These are phyloP conservation scores for Claviceps paspali DNA, from an alignment of 2,329 filamentous ascomycete genomes.

Conservation along the genomic window DNA sequence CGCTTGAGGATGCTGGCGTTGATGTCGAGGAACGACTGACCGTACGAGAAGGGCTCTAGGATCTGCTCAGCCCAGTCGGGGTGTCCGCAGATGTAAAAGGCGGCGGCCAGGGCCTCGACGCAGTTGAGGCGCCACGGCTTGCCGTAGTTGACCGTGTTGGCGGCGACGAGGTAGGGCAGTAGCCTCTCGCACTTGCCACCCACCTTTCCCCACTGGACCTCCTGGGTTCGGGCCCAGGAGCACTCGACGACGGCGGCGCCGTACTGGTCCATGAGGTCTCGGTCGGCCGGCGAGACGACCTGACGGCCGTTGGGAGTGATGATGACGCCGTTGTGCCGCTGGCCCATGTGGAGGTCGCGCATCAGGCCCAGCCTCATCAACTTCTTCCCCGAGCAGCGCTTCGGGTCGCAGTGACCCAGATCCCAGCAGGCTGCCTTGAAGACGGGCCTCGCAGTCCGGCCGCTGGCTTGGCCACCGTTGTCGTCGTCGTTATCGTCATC, in stretches of 20 bases:
- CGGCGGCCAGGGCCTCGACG: slow-evolving; percentile 83
- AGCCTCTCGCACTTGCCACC: slow-evolving; percentile 86
- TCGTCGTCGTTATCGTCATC: slow-evolving; percentile 23
- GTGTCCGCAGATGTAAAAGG: slow-evolving; percentile 86
- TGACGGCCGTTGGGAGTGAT: slow-evolving; percentile 89
- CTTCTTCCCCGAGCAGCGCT: slow-evolving; percentile 88
- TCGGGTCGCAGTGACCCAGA: slow-evolving; percentile 91
- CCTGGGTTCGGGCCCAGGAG: slow-evolving; percentile 83
- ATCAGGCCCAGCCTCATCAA: slow-evolving; percentile 86
- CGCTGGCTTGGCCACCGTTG: slow-evolving; percentile 8
- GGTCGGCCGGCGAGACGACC: slow-evolving; percentile 70
- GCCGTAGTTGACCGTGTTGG: slow-evolving; percentile 95
- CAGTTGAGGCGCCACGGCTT: slow-evolving; percentile 92
- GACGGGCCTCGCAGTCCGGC: slow-evolving; percentile 24
- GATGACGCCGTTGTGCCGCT: slow-evolving; percentile 82
- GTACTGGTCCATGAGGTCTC: slow-evolving; percentile 65
- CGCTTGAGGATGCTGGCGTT: slow-evolving; percentile 68
- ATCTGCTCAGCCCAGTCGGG: slow-evolving; percentile 79
- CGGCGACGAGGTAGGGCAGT: slow-evolving; percentile 87
- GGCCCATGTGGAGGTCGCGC: slow-evolving; percentile 81
- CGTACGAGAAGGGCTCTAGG: slow-evolving; percentile 75
- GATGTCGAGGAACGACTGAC: slow-evolving; percentile 76
- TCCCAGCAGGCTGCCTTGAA: slow-evolving; percentile 99
- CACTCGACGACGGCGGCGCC: slow-evolving; percentile 95
- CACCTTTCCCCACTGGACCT: slow-evolving; percentile 82